Percentiles rank a stretch among this genome's conserved stretches.
These are phyloP conservation scores for Penicillium hordei DNA, from an alignment of 2,329 filamentous ascomycete species.

Conservation along the genomic window DNA sequence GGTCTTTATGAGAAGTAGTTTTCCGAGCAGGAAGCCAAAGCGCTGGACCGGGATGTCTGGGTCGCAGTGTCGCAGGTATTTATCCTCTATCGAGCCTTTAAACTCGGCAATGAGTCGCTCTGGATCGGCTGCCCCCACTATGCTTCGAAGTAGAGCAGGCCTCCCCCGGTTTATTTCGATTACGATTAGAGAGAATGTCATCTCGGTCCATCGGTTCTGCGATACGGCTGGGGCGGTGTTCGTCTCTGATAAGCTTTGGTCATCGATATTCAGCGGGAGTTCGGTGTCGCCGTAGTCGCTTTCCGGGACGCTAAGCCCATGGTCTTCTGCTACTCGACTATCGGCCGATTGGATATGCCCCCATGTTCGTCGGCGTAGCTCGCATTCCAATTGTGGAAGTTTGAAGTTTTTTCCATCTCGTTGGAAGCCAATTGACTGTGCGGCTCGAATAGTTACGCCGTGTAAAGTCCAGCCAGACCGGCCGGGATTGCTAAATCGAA, in stretches of 20 bases:
- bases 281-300: constrained; percentile 44
- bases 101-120: constrained; percentile 46
- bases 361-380: constrained; percentile 56
- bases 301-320: constrained; percentile 56
- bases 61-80: constrained; percentile 54
- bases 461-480: constrained; percentile 50
- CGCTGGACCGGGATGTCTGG: constrained; percentile 51
- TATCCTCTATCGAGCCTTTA: constrained; percentile 48
- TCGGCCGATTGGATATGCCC: constrained; percentile 51
- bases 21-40: constrained; percentile 30
- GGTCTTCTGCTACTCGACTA: constrained; percentile 57
- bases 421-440: constrained; percentile 52
- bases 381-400: constrained; percentile 53
- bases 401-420: constrained; percentile 53
- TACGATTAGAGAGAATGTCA: constrained; percentile 57
- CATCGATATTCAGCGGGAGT: constrained; percentile 51
- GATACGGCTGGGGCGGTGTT: constrained; percentile 52
- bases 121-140: neutral
- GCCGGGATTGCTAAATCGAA: constrained; percentile 23
- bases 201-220: constrained; percentile 56
- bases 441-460: constrained; percentile 53
- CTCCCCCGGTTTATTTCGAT: constrained; percentile 52
- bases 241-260: constrained; percentile 51
- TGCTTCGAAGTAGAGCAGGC: neutral
- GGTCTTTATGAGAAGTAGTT: constrained; percentile 36